A percentile compares a stretch with the other conserved stretches of the same genome.
phyloP scores from a whole-genome alignment of 169 alveolate species.

The Theileria orientalis region DNA sequence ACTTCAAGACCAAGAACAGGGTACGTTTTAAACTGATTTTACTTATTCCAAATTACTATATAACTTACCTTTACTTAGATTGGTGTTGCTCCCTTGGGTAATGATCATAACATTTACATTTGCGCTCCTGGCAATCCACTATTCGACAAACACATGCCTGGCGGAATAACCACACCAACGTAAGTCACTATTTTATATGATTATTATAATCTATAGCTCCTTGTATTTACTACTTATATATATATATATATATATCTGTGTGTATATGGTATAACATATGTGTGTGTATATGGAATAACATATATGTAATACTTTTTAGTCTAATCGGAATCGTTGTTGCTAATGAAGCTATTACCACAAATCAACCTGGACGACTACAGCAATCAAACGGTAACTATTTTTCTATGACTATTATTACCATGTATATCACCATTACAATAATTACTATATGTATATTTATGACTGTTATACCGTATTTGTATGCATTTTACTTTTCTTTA shows the following conservation, averaged over 20 bases:
- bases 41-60: neutral
- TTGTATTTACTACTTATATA: neutral
- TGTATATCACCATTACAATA: too few relatives aligned
- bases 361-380: slow-evolving; percentile 8
- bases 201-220: neutral
- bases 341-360: neutral
- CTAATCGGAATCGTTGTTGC: slow-evolving; percentile 38
- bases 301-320: slow-evolving; percentile 22
- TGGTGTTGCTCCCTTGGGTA: slow-evolving; percentile 61
- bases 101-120: slow-evolving; percentile 31
- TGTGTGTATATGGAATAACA: too few relatives aligned
- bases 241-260: too few relatives aligned
- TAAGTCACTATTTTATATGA: neutral
- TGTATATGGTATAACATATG: too few relatives aligned
- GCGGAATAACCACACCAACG: slow-evolving; percentile 15
- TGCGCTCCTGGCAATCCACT: slow-evolving; percentile 64
- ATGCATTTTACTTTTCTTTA: neutral
- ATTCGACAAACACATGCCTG: slow-evolving; percentile 29
- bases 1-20: slow-evolving; percentile 54
- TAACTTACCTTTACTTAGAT: slow-evolving; percentile 17
- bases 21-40: neutral
- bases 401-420: neutral
- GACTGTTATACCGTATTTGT: neutral
- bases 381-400: slow-evolving; percentile 8
- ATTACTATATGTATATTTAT: neutral